These are phyloP conservation scores for Populus hybrid DNA, from an alignment of 441 rosid species.

Conservation along the genomic window DNA sequence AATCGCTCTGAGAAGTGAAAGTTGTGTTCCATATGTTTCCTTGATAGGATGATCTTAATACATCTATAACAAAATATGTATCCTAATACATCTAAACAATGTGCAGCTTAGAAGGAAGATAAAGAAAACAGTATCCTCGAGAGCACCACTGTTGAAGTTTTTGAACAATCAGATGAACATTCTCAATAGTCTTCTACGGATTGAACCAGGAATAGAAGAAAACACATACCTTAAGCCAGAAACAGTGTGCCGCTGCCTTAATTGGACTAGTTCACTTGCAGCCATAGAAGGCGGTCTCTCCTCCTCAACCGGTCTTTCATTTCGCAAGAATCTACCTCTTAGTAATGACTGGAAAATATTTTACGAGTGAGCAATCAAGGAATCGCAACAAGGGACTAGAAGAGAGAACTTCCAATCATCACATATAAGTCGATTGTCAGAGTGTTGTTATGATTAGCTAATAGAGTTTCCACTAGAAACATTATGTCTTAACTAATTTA, in stretches of 20 bases:
- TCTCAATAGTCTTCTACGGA: not conserved
- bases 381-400: not conserved
- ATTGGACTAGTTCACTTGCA: conserved; percentile 81
- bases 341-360: conserved; percentile 66
- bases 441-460: not conserved
- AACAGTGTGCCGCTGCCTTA: conserved; percentile 86
- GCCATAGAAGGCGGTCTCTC: conserved; percentile 86
- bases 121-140: not conserved
- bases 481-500: not conserved
- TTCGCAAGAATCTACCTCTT: conserved; percentile 91
- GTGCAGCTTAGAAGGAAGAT: not conserved
- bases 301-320: conserved; percentile 73
- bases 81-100: not conserved
- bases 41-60: not conserved
- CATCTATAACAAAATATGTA: not conserved
- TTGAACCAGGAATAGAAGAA: not conserved
- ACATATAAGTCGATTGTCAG: not conserved
- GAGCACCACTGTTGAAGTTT: not conserved
- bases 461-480: not conserved
- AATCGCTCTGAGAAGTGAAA: not conserved
- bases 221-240: conserved; percentile 77
- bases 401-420: not conserved
- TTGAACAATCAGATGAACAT: not conserved
- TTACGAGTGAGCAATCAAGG: conserved; percentile 8
- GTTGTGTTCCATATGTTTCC: not conserved